Base-by-base conservation (phyloP, 75 land plant genomes). In the Picea glauca region DNA sequence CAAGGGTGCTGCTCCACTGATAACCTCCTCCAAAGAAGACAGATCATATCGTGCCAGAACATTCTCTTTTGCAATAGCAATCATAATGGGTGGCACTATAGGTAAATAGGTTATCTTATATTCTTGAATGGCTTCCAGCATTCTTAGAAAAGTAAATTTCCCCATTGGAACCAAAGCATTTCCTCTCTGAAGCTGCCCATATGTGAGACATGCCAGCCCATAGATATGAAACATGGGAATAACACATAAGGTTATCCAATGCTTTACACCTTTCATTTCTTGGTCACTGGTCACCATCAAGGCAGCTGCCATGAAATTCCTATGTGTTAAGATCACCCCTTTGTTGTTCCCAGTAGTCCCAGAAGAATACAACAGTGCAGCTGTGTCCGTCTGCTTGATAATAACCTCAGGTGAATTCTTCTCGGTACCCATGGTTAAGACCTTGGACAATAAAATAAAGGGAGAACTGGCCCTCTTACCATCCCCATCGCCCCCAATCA, bases 211-310 rank as follows among this genome's bases (percentile, higher is more conserved):
- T 0, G 90, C 73, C 58, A 95, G 70, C 46, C 94, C 96, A 68
- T 86, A 95, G 18, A 95, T 79, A 80, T 95, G 98, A 66, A 91
- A 95, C 96, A 95, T 80, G 0, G 98, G 98, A 7, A 93, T 38
- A 50, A 93, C 58, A 63, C 87, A 87, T 12, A 95, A 61, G 64
- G 75, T 83, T 59, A 87, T 87, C 66, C 78, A 75, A 4, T 59
- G 61, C 26, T 7, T 20, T 8, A 86, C 90, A 3, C 86, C 82
- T 8, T 11, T 2, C 1, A 33, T 5, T 2, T 83, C 85, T 59
- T 90, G 91, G 57, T 84, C 94, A 2, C 66, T 31, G 0, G 70
- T 56, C 14, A 82, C 77, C 81, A 86, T 83, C 43, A 82, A 12
- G 1, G 87, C 79, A 23, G 86, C 46, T 21, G 86, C 81, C 15